These are phyloP conservation scores for Solanum hybrid DNA, from an alignment of 305 asterid species.

Conservation along the genomic window DNA sequence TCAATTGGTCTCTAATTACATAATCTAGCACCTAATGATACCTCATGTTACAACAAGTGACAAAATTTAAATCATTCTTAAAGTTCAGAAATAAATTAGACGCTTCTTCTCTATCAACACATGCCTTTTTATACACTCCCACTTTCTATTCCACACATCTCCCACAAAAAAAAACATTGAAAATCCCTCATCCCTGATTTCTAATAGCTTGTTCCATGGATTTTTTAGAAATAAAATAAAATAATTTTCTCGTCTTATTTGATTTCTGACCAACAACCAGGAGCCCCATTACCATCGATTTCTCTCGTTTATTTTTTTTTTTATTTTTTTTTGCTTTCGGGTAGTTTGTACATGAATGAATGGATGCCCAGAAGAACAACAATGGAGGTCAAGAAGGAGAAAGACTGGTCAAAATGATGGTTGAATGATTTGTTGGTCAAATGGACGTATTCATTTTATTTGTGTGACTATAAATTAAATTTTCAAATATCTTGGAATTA, in stretches of 20 bases:
- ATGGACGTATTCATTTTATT: not conserved
- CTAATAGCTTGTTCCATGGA: no score
- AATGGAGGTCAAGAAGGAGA: not conserved
- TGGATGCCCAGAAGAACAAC: not conserved
- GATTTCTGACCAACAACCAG: not conserved
- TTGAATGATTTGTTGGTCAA: not conserved
- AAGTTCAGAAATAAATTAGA: no score
- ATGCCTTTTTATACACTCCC: no score
- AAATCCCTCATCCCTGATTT: not conserved
- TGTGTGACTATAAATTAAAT: not conserved
- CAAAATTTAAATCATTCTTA: no score
- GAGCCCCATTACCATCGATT: not conserved
- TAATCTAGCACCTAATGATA: not conserved
- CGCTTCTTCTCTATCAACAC: no score
- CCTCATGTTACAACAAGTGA: not conserved
- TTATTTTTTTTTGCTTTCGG: not conserved
- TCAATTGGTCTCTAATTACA: not conserved
- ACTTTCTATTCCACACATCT: no score
- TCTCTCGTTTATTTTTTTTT: not conserved
- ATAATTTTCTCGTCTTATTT: no score
- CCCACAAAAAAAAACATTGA: no score
- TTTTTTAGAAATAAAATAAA: no score
- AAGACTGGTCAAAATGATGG: not conserved
- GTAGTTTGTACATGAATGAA: not conserved
- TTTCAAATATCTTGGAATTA: not conserved